phyloP scores from a whole-genome alignment of 2,329 filamentous ascomycete species.

The Colletotrichum neosansevieriae region DNA sequence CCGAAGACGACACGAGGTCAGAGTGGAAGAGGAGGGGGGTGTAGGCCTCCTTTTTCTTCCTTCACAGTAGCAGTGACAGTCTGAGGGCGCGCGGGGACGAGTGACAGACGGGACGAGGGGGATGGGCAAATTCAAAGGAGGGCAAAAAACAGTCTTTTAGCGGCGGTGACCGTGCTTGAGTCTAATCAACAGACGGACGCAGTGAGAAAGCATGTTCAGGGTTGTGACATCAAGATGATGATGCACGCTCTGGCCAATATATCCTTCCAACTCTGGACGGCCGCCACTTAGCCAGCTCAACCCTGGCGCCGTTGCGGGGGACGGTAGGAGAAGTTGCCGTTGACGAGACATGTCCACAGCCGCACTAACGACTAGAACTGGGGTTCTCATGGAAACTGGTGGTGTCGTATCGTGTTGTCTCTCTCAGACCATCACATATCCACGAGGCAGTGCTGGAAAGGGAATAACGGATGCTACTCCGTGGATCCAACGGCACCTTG shows the following conservation, averaged over 20 bases:
- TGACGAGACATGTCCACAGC: constrained; percentile 32
- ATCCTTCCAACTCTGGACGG: constrained; percentile 17
- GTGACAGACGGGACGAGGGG: constrained; percentile 13
- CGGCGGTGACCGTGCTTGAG: constrained; percentile 28
- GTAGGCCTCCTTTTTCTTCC: constrained; percentile 25
- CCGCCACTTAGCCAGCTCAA: constrained; percentile 5
- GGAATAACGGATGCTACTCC: constrained; percentile 23
- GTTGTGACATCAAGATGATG: constrained; percentile 27
- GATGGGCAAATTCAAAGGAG: constrained; percentile 20
- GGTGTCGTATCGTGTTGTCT: constrained; percentile 33
- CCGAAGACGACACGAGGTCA: neutral
- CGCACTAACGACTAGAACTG: constrained; percentile 31
- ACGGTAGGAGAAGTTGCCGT: constrained; percentile 5
- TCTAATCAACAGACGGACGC: constrained; percentile 30
- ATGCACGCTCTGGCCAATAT: constrained; percentile 34
- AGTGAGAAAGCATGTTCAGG: constrained; percentile 25
- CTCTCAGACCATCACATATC: constrained; percentile 19
- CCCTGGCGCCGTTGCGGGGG: constrained; percentile 18
- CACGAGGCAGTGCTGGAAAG: constrained; percentile 23
- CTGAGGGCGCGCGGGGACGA: constrained; percentile 8
- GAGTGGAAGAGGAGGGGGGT: neutral
- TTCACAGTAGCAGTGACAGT: neutral
- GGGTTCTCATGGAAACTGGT: constrained; percentile 29
- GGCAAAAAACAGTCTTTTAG: constrained; percentile 27
- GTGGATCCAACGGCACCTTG: constrained; percentile 32